Conservation (phyloP, 345 rosid species). For the Arabidopsis thaliana region TAIR10.1 NC_003076.8:25915501-25916000, state of each 20-base stretch:
- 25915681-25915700: slow-evolving; percentile 44
- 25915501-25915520: slow-evolving; percentile 55
- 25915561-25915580: slow-evolving; percentile 50
- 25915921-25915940: slow-evolving; percentile 85
- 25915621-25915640: slow-evolving; percentile 69
- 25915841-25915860: slow-evolving; percentile 58
- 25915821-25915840: slow-evolving; percentile 63
- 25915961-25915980: slow-evolving; percentile 1
- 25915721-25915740: slow-evolving; percentile 33
- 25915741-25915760: slow-evolving; percentile 60
- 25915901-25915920: slow-evolving; percentile 38
- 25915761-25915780: slow-evolving; percentile 59
- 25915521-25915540: slow-evolving; percentile 51
- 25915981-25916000: not conserved
- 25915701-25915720: slow-evolving; percentile 39
- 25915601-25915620: slow-evolving; percentile 77
- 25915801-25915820: slow-evolving; percentile 71
- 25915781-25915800: slow-evolving; percentile 69
- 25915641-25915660: slow-evolving; percentile 33
- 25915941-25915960: slow-evolving; percentile 53
- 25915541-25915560: slow-evolving; percentile 53
- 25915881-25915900: slow-evolving; percentile 26
- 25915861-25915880: slow-evolving; percentile 35
- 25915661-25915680: slow-evolving; percentile 30
- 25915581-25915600: slow-evolving; percentile 54